These are phyloP conservation scores for Leccinum pellstonianum DNA, from an alignment of 768 basidiomycete genomes.

Conservation along the genomic window DNA sequence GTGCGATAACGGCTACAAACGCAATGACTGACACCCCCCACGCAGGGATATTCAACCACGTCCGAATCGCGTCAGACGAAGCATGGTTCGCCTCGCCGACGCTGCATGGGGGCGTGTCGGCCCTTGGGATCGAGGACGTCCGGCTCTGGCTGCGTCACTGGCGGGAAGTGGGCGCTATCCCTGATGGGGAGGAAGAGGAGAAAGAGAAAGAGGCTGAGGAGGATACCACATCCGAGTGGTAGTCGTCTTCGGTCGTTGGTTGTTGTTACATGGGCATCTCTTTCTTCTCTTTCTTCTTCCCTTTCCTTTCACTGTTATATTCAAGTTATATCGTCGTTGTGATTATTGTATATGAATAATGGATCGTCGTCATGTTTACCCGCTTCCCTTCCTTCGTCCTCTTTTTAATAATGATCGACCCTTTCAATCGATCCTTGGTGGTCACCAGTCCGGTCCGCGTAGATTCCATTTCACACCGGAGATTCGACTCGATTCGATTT, in stretches of 20 bases:
- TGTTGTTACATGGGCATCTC: not conserved
- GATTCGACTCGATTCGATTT: too few species aligned
- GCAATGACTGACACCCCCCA: not conserved
- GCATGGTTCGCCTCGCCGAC: conserved; percentile 15
- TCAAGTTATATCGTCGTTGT: not conserved
- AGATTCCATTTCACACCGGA: too few species aligned
- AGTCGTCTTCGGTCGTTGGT: not conserved
- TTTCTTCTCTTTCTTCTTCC: not conserved
- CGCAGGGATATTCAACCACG: not conserved
- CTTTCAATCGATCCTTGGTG: too few species aligned
- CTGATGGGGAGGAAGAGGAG: not conserved
- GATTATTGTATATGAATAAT: not conserved
- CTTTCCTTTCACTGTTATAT: not conserved
- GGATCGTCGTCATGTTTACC: too few species aligned
- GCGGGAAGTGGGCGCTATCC: conserved; percentile 7
- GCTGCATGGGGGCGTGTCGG: not conserved
- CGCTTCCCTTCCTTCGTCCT: too few species aligned
- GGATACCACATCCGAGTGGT: not conserved
- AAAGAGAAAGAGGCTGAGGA: not conserved
- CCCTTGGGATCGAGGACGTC: conserved; percentile 8
- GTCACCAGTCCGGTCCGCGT: too few species aligned
- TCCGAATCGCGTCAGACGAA: not conserved
- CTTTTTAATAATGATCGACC: too few species aligned
- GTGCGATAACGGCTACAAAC: not conserved
- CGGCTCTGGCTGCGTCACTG: conserved; percentile 10